phyloP scores from a whole-genome alignment of 2,329 filamentous ascomycete species.

The Ascochyta fabae region DNA sequence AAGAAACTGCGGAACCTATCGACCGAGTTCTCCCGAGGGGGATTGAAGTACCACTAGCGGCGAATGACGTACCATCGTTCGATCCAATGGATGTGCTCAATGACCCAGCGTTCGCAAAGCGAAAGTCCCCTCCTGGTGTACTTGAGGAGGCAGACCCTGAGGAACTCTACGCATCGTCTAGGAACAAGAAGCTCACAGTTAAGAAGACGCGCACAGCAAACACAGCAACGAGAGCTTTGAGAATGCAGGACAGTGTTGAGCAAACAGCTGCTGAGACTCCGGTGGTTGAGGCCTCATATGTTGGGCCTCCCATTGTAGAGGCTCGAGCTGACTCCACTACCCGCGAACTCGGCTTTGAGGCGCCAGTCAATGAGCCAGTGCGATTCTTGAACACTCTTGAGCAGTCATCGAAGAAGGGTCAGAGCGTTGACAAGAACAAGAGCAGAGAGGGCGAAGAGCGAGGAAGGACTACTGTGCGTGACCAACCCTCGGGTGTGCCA shows the following conservation, averaged over 20 bases:
- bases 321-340: constrained; percentile 32
- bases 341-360: constrained; percentile 20
- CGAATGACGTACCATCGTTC: constrained; percentile 44
- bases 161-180: constrained; percentile 46
- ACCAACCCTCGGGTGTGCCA: background rate
- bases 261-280: constrained; percentile 38
- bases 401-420: constrained; percentile 9
- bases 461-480: constrained; percentile 6
- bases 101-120: constrained; percentile 46
- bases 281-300: constrained; percentile 39
- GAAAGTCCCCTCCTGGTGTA: constrained; percentile 39
- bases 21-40: constrained; percentile 37
- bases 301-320: constrained; percentile 45
- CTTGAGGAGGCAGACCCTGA: constrained; percentile 48
- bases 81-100: constrained; percentile 47
- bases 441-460: background rate
- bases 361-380: background rate
- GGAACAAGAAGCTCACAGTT: constrained; percentile 54
- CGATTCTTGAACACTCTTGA: background rate
- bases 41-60: constrained; percentile 44
- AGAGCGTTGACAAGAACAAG: background rate
- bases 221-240: background rate
- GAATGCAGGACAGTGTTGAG: constrained; percentile 40
- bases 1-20: constrained; percentile 21
- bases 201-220: constrained; percentile 48